Percentiles rank a stretch among this genome's conserved stretches.
phyloP scores from a whole-genome alignment of 768 basidiomycete species.

The Sporobolomyces phaffii region DNA sequence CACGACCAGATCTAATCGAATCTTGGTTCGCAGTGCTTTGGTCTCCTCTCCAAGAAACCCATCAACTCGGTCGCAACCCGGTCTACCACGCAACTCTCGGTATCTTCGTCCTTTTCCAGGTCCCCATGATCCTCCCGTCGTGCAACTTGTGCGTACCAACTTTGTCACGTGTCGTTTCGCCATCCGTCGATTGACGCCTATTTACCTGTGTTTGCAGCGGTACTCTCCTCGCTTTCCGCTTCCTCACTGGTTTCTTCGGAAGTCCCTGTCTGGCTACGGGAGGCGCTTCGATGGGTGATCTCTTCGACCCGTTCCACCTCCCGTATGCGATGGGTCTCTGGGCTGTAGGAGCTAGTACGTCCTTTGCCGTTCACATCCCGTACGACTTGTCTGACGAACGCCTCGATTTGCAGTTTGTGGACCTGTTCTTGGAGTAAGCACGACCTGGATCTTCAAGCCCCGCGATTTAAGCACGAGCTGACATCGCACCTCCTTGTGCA shows the following conservation, averaged over 20 bases:
- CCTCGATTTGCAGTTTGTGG: slow-evolving; percentile 22
- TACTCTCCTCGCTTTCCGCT: slow-evolving; percentile 45
- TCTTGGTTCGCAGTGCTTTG: slow-evolving; percentile 24
- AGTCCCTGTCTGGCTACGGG: slow-evolving; percentile 48
- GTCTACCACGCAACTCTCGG: slow-evolving; percentile 47
- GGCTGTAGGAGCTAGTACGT: slow-evolving; percentile 41
- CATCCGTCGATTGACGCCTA: background rate
- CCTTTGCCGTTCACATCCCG: background rate
- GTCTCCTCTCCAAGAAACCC: slow-evolving; percentile 46
- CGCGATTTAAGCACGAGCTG: too few relatives aligned
- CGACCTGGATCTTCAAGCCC: too few relatives aligned
- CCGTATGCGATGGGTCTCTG: slow-evolving; percentile 40
- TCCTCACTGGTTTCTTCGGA: slow-evolving; percentile 48
- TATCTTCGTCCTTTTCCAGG: slow-evolving; percentile 46
- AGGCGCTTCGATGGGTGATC: slow-evolving; percentile 41
- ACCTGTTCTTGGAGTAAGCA: slow-evolving; percentile 10
- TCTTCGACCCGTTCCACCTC: slow-evolving; percentile 1
- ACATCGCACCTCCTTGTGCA: background rate
- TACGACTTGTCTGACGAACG: slow-evolving; percentile 24
- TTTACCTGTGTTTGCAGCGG: slow-evolving; percentile 16
- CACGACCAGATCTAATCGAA: too few relatives aligned
- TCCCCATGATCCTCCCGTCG: slow-evolving; percentile 42
- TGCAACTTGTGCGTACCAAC: slow-evolving; percentile 6
- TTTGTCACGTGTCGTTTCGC: background rate
- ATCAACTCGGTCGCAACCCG: slow-evolving; percentile 46